Conservation (phyloP, 495 filamentous ascomycete genomes). For the Bacidia gigantensis region DNA sequence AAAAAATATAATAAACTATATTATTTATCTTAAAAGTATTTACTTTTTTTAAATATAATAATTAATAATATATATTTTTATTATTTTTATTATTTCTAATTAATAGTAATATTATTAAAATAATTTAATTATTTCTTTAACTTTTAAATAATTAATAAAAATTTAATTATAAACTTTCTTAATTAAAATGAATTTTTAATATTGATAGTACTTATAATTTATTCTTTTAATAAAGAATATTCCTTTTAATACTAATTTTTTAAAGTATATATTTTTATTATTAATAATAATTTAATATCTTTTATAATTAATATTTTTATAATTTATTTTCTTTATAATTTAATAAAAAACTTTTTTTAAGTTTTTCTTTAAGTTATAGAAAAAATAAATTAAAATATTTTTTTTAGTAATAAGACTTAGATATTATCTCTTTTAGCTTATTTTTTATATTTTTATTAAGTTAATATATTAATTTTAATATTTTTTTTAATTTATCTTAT, state of each 20-base stretch:
- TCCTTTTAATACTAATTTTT: neutral
- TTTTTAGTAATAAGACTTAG: too few species aligned
- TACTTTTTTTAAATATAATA: conserved; percentile 7
- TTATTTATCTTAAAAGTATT: conserved; percentile 3
- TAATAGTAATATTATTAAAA: neutral
- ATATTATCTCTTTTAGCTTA: too few species aligned
- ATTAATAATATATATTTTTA: conserved; percentile 1
- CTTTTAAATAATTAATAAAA: neutral
- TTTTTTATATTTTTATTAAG: too few species aligned
- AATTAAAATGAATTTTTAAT: neutral
- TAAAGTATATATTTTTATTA: neutral
- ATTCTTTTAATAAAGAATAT: neutral
- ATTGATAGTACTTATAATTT: neutral
- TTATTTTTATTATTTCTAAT: neutral
- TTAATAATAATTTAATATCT: neutral
- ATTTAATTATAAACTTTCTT: neutral
- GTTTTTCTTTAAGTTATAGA: too few species aligned
- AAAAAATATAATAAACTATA: neutral
- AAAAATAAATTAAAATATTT: too few species aligned
- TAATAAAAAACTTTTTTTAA: too few species aligned
- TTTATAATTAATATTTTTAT: neutral
- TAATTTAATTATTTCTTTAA: neutral
- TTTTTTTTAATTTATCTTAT: too few species aligned
- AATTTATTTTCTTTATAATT: neutral
- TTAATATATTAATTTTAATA: too few species aligned